Evolutionary conservation across 768 basidiomycete genomes (phyloP), one percentile per base, ranked within the genome.

Genomic region (Macrolepiota dolichaula): DNA sequence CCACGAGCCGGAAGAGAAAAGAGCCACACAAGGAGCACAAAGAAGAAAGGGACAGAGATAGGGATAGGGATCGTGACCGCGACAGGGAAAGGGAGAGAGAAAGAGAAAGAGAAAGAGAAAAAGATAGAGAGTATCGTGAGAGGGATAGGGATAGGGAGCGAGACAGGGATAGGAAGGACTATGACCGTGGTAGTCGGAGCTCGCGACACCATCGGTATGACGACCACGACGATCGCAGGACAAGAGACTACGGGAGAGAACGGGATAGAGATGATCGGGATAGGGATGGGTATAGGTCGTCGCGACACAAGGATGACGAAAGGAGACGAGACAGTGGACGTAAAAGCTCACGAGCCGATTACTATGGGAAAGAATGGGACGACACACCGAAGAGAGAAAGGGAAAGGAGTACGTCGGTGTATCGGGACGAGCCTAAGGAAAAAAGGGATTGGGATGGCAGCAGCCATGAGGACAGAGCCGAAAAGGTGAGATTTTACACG

Each of bases 1-100:
- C 88, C 1, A 91, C 89, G 0, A 91, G 91, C 65, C 81, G 91
- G 57, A 88, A 83, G 65, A 85, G 92, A 62, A 93, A 92, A 71
- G 92, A 94, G 63, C 91, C 89, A 24, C 65, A 71, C 27, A 75
- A 80, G 22, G 84, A 86, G 46, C 73, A 77, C 58, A 73, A 74
- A 24, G 85, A 85, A 38, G 74, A 76, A 38, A 72, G 76, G 22
- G 81, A 82, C 9, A 74, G 78, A 15, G 75, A 81, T 22, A 68
- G 73, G 27, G 79, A 80, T 0, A 72, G 76, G 12, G 78, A 76
- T 12, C 64, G 71, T 50, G 78, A 79, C 44, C 72, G 77, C 9
- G 78, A 80, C 0, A 68, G 74, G 6, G 79, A 80, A 0, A 71
- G 73, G 53, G 81, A 78, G 7, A 70, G 70, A 6, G 76, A 76